Conservation (phyloP, 1,284 basidiomycete species). For the Sphagnurus paluster region DNA sequence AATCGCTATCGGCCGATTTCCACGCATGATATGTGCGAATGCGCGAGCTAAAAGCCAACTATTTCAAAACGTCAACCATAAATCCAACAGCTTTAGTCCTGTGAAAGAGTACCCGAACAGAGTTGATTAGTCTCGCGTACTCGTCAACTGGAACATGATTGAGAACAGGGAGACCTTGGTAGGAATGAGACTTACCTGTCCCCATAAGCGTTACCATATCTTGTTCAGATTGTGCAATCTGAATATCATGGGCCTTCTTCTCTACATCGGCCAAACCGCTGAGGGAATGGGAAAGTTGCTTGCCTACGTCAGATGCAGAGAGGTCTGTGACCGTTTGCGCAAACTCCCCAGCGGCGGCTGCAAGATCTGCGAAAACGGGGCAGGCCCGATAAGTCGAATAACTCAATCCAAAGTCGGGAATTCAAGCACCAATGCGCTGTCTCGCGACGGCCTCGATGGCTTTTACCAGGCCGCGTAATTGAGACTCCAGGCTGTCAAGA, state of each 20-base stretch:
- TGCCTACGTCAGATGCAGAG: constrained; percentile 74
- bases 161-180: constrained; percentile 2
- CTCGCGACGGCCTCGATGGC: constrained; percentile 83
- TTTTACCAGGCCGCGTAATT: constrained; percentile 84
- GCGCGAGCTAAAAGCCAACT: constrained; percentile 87
- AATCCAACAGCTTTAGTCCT: neutral
- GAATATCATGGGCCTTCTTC: constrained; percentile 66
- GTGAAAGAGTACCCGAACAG: constrained; percentile 65
- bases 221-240: constrained; percentile 72
- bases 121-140: constrained; percentile 89
- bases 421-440: constrained; percentile 64
- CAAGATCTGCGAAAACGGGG: constrained; percentile 61
- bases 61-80: constrained; percentile 1
- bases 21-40: constrained; percentile 81
- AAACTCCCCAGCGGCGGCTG: constrained; percentile 70
- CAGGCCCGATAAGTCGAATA: neutral
- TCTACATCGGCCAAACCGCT: constrained; percentile 74
- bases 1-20: constrained; percentile 79
- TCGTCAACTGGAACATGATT: constrained; percentile 64
- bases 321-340: constrained; percentile 66
- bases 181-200: constrained; percentile 48
- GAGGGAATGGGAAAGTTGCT: constrained; percentile 69
- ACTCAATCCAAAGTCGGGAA: neutral
- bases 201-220: constrained; percentile 79
- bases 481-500: constrained; percentile 88